A percentile compares a stretch with the other conserved stretches of the same genome.
Conservation (phyloP, 805 yeast genomes). For the Candida maris region DNA sequence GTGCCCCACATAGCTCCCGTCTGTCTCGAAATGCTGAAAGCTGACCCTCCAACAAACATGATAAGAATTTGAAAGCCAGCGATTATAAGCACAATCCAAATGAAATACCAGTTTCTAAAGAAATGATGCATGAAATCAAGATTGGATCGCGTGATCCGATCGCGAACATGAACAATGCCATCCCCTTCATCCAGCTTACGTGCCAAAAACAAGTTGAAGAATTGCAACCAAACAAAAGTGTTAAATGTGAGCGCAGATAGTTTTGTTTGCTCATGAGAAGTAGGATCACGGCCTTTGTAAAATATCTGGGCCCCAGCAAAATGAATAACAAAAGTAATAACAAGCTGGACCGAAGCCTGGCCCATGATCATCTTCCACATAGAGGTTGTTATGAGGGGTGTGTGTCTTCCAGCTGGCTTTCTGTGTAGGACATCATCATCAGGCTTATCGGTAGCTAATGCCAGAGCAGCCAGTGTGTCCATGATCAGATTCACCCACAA, state of each 20-base stretch:
- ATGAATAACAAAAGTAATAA: constrained; percentile 75
- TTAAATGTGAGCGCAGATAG: constrained; percentile 87
- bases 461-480: constrained; percentile 98
- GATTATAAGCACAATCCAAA: constrained; percentile 66
- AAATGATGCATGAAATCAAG: constrained; percentile 82
- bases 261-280: constrained; percentile 49
- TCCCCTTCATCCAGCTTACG: constrained; percentile 89
- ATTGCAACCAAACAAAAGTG: constrained; percentile 96
- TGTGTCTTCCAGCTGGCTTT: constrained; percentile 77
- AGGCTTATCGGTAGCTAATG: constrained; percentile 96
- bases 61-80: constrained; percentile 83
- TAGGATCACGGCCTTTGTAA: constrained; percentile 31
- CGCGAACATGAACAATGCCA: constrained; percentile 53
- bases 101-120: constrained; percentile 77
- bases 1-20: constrained; percentile 88
- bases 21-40: constrained; percentile 78
- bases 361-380: constrained; percentile 99
- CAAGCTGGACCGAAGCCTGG: constrained; percentile 74
- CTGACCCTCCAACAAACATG: constrained; percentile 97
- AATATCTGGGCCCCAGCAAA: constrained; percentile 71
- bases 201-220: constrained; percentile 87
- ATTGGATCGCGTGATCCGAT: constrained; percentile 58
- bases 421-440: constrained; percentile 74
- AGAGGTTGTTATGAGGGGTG: constrained; percentile 78
- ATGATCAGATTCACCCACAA: constrained; percentile 96